Percentiles rank a stretch among this genome's conserved stretches.
Evolutionary conservation across 139 green algal species (phyloP).

Genomic region (Picochlorum sp.): DNA sequence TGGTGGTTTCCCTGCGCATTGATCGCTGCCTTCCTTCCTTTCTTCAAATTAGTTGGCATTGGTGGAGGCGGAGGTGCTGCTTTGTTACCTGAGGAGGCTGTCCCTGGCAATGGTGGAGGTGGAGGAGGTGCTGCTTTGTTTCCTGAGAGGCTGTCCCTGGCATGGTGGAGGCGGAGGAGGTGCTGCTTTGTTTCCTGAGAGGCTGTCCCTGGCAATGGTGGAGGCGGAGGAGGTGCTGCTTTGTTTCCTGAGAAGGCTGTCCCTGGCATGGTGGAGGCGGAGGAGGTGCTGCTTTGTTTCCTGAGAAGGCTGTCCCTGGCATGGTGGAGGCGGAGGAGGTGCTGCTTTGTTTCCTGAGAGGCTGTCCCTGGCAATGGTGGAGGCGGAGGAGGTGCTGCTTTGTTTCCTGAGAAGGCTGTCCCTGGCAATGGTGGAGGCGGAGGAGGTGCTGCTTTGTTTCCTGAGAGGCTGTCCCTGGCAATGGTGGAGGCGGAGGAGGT

Average conservation of each 20-base stretch:
- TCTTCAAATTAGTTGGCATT: not conserved
- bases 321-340: slow-evolving; percentile 23
- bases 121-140: slow-evolving; percentile 26
- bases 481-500: slow-evolving; percentile 25
- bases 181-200: slow-evolving; percentile 15
- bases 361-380: slow-evolving; percentile 32
- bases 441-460: slow-evolving; percentile 10
- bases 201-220: slow-evolving; percentile 19
- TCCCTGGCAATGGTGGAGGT: slow-evolving; percentile 33
- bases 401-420: slow-evolving; percentile 6
- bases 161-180: slow-evolving; percentile 19
- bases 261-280: slow-evolving; percentile 35
- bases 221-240: slow-evolving; percentile 17
- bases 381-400: slow-evolving; percentile 17
- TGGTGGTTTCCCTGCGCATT: not conserved
- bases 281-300: slow-evolving; percentile 1
- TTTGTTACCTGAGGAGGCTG: slow-evolving; percentile 6
- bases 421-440: slow-evolving; percentile 36
- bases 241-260: slow-evolving; percentile 4
- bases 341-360: not conserved
- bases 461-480: slow-evolving; percentile 20
- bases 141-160: not conserved
- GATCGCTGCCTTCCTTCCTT: not conserved
- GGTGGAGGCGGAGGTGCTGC: slow-evolving; percentile 7
- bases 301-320: slow-evolving; percentile 17